phyloP scores from a whole-genome alignment of 2,329 filamentous ascomycete genomes.

The Sporothrix pallida region DNA sequence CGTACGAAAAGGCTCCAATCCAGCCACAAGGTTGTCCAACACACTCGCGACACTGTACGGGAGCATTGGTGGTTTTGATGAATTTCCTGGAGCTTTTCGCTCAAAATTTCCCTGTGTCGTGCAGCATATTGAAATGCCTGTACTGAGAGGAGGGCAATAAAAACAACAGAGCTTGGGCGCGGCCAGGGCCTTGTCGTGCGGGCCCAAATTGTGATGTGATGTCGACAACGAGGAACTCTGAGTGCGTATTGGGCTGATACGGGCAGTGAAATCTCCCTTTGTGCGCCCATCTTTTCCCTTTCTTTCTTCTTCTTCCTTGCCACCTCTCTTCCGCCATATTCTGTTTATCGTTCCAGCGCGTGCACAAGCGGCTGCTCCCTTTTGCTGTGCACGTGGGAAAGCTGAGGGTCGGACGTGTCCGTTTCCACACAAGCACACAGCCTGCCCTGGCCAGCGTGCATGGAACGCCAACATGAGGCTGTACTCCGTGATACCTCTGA shows the following conservation, averaged over 20 bases:
- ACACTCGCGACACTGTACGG: not conserved
- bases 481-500: not conserved
- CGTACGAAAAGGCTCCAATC: conserved; percentile 19
- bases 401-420: conserved; percentile 21
- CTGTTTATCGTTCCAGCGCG: not conserved
- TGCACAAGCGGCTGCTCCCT: not conserved
- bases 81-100: not conserved
- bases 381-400: not conserved
- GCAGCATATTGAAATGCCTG: not conserved
- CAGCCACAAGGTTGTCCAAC: not conserved
- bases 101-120: not conserved
- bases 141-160: not conserved
- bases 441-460: conserved; percentile 22
- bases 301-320: no score
- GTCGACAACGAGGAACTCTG: not conserved
- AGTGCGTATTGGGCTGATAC: conserved; percentile 21
- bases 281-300: no score
- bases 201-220: conserved; percentile 7
- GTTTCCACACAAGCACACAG: conserved; percentile 6
- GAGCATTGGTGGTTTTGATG: not conserved
- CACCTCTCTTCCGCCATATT: not conserved
- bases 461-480: conserved; percentile 6
- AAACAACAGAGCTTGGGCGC: not conserved
- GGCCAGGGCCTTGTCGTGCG: conserved; percentile 3
- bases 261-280: not conserved